Percentiles rank a stretch among this genome's conserved stretches.
These are phyloP conservation scores for Lipomyces spencermartinsiae DNA, from an alignment of 805 yeast species.

Conservation along the genomic window DNA sequence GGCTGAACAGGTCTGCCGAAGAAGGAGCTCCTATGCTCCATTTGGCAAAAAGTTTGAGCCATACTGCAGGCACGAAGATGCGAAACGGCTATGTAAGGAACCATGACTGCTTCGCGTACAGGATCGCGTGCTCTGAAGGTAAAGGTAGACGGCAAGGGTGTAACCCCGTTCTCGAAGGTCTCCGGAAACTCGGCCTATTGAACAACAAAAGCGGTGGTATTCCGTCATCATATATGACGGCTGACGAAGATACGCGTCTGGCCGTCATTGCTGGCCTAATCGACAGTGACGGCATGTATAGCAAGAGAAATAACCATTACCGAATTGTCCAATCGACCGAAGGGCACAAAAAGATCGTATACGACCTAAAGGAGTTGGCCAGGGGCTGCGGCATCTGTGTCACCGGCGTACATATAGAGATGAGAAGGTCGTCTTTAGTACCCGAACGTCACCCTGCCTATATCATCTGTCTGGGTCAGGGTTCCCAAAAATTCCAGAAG, in stretches of 20 bases:
- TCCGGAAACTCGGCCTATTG: background rate
- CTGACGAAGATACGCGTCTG: background rate
- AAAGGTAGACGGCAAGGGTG: background rate
- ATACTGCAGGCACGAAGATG: background rate
- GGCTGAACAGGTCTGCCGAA: background rate
- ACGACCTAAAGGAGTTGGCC: background rate
- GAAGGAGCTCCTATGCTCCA: background rate
- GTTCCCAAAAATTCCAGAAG: background rate
- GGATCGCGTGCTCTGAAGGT: background rate
- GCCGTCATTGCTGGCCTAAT: background rate
- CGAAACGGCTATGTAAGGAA: background rate
- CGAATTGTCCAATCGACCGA: background rate
- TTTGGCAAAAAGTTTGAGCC: background rate
- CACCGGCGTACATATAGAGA: background rate
- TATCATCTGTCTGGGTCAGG: background rate
- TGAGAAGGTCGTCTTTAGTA: background rate
- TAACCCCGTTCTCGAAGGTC: background rate
- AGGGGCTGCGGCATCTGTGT: background rate
- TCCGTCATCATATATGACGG: background rate
- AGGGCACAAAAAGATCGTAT: background rate
- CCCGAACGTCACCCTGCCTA: background rate
- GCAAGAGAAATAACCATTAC: background rate
- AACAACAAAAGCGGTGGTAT: background rate
- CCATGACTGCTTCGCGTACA: background rate
- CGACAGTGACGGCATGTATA: background rate